Conservation (phyloP, 2,329 filamentous ascomycete species). For the Cadophora malorum region DNA sequence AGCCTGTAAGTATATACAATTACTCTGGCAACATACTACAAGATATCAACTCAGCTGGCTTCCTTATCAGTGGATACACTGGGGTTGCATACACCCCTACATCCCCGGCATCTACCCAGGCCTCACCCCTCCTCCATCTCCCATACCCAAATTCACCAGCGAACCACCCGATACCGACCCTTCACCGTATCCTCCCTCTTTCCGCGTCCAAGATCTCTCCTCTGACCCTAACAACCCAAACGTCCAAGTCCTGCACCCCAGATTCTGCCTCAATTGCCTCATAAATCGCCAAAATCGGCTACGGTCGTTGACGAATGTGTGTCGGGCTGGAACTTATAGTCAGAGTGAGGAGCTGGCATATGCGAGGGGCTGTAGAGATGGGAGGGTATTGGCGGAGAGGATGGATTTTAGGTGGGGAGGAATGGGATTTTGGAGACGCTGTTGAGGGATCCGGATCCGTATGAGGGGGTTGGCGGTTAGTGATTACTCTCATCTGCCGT, state of each 20-base stretch:
- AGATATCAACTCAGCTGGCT: no score
- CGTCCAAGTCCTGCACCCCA: not conserved
- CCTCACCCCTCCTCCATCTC: not conserved
- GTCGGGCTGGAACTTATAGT: not conserved
- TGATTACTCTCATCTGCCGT: not conserved
- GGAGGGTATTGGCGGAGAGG: not conserved
- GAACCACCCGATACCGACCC: no score
- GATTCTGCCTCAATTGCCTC: conserved; percentile 1
- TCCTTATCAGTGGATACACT: not conserved
- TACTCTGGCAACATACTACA: no score
- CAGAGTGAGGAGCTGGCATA: not conserved
- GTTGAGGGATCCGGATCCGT: not conserved
- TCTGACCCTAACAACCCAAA: not conserved
- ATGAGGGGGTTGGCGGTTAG: not conserved
- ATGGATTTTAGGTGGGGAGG: not conserved
- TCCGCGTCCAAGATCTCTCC: conserved; percentile 2
- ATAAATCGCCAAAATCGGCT: not conserved
- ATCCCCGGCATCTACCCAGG: not conserved
- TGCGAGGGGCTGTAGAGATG: conserved; percentile 1
- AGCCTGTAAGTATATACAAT: not conserved
- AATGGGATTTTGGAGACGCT: not conserved
- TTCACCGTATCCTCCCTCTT: no score
- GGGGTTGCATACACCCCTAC: not conserved
- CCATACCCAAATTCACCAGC: not conserved
- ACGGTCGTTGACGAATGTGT: not conserved